Evolutionary conservation across 371 early-diverging fungal genomes (phyloP).

Genomic region (Mucor lusitanicus): DNA sequence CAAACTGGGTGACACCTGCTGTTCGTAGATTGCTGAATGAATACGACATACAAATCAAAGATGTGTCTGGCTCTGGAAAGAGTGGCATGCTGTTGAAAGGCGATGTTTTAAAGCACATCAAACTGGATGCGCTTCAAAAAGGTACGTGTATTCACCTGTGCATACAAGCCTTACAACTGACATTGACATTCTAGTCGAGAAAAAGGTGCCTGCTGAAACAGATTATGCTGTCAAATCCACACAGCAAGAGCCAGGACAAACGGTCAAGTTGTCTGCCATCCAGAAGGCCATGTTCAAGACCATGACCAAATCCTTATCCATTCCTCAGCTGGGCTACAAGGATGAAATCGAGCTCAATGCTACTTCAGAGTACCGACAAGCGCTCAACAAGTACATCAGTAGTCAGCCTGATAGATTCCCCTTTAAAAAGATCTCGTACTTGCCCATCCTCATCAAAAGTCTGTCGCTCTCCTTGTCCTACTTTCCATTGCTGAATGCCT

Average conservation of each 20-base stretch:
- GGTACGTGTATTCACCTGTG: neutral
- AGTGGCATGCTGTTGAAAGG: slow-evolving; percentile 15
- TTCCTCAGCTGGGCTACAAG: slow-evolving; percentile 93
- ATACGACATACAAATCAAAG: slow-evolving; percentile 64
- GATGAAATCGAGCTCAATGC: slow-evolving; percentile 83
- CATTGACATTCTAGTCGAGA: neutral
- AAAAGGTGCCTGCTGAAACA: neutral
- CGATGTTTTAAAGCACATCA: slow-evolving; percentile 17
- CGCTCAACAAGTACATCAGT: slow-evolving; percentile 62
- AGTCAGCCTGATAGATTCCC: slow-evolving; percentile 34
- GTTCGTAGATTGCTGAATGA: slow-evolving; percentile 87
- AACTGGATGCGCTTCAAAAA: slow-evolving; percentile 5
- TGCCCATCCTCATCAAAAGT: slow-evolving; percentile 94
- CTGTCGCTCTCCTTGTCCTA: slow-evolving; percentile 75
- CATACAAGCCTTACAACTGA: neutral
- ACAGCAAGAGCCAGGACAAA: neutral
- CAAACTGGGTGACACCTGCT: slow-evolving; percentile 75
- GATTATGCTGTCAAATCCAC: neutral
- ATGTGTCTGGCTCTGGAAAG: slow-evolving; percentile 45
- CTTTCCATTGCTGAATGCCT: slow-evolving; percentile 85
- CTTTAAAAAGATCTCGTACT: slow-evolving; percentile 79
- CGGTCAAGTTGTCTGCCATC: slow-evolving; percentile 67
- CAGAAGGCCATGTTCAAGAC: slow-evolving; percentile 94
- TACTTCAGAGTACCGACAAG: slow-evolving; percentile 59
- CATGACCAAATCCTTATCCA: slow-evolving; percentile 87